A percentile compares a stretch with the other conserved stretches of the same genome.
phyloP scores from a whole-genome alignment of 2,329 filamentous ascomycete genomes.

The Beauveria rudraprayagi region DNA sequence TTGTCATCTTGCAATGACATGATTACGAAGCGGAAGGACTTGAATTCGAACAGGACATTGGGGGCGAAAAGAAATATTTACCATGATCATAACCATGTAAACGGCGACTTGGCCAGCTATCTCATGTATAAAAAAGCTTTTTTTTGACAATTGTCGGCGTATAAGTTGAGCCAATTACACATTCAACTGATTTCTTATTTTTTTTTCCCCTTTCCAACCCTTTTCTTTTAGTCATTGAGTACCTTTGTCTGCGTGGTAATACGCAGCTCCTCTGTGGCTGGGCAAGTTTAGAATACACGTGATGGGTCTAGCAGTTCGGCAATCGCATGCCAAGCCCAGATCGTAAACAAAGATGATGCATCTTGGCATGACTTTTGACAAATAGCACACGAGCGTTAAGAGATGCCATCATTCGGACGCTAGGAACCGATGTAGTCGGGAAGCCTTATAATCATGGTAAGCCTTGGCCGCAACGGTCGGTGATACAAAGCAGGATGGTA shows the following conservation, averaged over 20 bases:
- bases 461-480: no score
- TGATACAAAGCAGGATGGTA: no score
- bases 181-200: neutral
- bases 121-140: conserved; percentile 12
- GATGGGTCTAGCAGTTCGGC: neutral
- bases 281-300: neutral
- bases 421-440: no score
- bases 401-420: no score
- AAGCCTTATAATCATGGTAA: no score
- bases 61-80: neutral
- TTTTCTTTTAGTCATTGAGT: neutral
- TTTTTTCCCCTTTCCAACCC: neutral
- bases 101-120: conserved; percentile 7
- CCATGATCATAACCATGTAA: conserved; percentile 10
- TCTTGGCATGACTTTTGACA: no score
- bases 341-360: neutral
- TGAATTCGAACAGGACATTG: neutral
- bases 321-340: conserved; percentile 4
- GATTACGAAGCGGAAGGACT: neutral
- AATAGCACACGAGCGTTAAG: no score
- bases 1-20: neutral
- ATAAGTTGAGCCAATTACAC: conserved; percentile 6
- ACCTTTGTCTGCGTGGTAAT: neutral
- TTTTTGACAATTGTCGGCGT: conserved; percentile 8
- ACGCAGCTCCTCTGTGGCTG: neutral